Conservation (phyloP, 1,284 basidiomycete species). For the Rhodotorula sp. region DNA sequence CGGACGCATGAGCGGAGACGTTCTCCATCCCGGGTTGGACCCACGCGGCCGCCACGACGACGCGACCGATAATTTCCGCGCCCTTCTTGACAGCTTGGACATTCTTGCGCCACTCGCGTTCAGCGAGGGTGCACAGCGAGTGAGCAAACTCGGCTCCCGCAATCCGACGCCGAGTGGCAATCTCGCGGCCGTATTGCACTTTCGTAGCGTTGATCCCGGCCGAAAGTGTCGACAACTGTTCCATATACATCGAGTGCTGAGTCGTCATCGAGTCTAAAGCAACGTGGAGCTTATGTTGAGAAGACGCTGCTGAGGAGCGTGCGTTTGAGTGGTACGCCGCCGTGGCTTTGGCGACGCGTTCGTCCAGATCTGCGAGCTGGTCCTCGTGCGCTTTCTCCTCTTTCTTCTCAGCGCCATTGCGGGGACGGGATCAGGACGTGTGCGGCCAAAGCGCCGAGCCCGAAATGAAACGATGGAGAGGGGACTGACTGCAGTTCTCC, state of each 20-base stretch:
- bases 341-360: constrained; percentile 28
- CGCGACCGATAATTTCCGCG: constrained; percentile 15
- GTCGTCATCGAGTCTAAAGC: constrained; percentile 22
- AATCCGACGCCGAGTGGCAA: constrained; percentile 16
- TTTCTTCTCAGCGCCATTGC: constrained; percentile 18
- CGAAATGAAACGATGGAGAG: not conserved
- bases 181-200: constrained; percentile 3
- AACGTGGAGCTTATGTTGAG: constrained; percentile 9
- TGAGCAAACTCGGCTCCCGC: constrained; percentile 17
- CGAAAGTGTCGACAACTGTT: constrained; percentile 10
- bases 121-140: constrained; percentile 9
- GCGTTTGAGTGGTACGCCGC: constrained; percentile 16
- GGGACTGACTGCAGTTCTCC: constrained; percentile 19
- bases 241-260: constrained; percentile 18
- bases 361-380: constrained; percentile 19
- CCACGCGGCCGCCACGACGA: constrained; percentile 19
- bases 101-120: constrained; percentile 22
- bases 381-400: constrained; percentile 36
- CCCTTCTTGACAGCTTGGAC: constrained; percentile 25
- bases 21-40: constrained; percentile 19
- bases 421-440: not conserved
- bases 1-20: not conserved
- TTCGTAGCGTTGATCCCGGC: constrained; percentile 7
- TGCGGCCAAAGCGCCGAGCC: too few relatives aligned
- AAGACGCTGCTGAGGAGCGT: not conserved